A percentile compares a stretch with the other conserved stretches of the same genome.
phyloP scores from a whole-genome alignment of 495 filamentous ascomycete species.

The Tetracladium setigerum region DNA sequence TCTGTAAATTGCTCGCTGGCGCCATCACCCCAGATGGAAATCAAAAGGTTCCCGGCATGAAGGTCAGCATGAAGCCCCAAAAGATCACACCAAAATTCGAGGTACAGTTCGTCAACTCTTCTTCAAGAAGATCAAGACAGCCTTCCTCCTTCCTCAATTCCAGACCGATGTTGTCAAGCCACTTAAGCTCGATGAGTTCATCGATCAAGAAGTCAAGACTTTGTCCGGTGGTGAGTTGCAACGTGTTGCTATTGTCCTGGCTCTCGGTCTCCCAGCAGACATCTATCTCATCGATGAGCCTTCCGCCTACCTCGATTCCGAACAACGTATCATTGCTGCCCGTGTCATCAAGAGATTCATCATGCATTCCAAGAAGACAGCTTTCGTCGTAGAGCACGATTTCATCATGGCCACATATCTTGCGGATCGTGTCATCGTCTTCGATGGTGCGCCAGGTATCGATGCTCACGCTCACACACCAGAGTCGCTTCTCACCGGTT shows the following conservation, averaged over 20 bases:
- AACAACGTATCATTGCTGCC: conserved; percentile 95
- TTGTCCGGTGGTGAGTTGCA: conserved; percentile 98
- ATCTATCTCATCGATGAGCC: conserved; percentile 98
- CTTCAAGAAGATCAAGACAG: conserved; percentile 95
- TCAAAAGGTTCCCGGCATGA: conserved; percentile 78
- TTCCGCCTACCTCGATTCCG: conserved; percentile 90
- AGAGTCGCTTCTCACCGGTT: conserved; percentile 88
- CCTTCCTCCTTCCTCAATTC: conserved; percentile 94
- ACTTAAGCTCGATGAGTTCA: conserved; percentile 95
- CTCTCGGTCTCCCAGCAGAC: conserved; percentile 91
- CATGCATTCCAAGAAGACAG: conserved; percentile 99
- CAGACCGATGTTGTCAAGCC: conserved; percentile 99
- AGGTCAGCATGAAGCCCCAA: conserved; percentile 98
- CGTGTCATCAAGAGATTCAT: conserved; percentile 99
- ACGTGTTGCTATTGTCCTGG: conserved; percentile 94
- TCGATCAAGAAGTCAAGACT: conserved; percentile 98
- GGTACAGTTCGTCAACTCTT: conserved; percentile 89
- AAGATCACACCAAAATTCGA: conserved; percentile 98
- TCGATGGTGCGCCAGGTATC: conserved; percentile 86
- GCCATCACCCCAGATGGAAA: conserved; percentile 79
- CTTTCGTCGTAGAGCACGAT: conserved; percentile 99
- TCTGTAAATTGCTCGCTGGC: conserved; percentile 92
- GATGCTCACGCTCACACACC: conserved; percentile 82
- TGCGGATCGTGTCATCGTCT: conserved; percentile 96
- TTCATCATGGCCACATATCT: conserved; percentile 99